Evolutionary conservation across 2,329 filamentous ascomycete species (phyloP).

Genomic region (Triangularia verruculosa): DNA sequence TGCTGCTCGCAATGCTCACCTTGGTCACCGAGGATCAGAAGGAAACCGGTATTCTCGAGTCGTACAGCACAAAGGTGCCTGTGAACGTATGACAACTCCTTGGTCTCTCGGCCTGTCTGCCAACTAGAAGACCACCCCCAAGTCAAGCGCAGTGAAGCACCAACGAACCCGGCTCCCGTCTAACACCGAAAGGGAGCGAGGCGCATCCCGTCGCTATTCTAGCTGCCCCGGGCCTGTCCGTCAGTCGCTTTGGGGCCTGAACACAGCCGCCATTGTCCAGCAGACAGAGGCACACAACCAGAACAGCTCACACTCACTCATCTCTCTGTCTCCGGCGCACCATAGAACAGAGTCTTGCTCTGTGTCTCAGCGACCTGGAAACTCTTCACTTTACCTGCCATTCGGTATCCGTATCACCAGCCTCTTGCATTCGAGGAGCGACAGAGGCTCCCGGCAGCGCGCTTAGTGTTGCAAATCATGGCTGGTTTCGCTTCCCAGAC

Average conservation of each 20-base stretch:
- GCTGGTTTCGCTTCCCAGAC: conserved; percentile 45
- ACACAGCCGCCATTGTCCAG: not conserved
- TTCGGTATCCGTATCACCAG: not conserved
- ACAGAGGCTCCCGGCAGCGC: not conserved
- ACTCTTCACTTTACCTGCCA: not conserved
- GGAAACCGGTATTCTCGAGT: not conserved
- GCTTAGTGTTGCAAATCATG: conserved; percentile 19
- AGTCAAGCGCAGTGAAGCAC: not conserved
- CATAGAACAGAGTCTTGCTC: not conserved
- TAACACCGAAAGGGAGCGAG: not conserved
- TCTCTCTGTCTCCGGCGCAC: not conserved
- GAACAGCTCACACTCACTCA: not conserved
- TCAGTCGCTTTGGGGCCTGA: not conserved
- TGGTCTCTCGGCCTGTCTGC: not conserved
- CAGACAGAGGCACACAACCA: not conserved
- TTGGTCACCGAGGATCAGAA: not conserved
- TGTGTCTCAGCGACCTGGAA: not conserved
- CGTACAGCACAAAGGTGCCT: not conserved
- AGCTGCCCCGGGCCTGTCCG: not conserved
- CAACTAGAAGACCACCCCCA: not conserved
- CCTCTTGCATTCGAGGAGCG: not conserved
- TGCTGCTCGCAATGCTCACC: not conserved
- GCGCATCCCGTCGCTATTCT: not conserved
- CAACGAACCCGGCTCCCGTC: not conserved
- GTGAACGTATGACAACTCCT: not conserved